Evolutionary conservation across 2,329 filamentous ascomycete genomes (phyloP).

Genomic region (Fusarium compactum): DNA sequence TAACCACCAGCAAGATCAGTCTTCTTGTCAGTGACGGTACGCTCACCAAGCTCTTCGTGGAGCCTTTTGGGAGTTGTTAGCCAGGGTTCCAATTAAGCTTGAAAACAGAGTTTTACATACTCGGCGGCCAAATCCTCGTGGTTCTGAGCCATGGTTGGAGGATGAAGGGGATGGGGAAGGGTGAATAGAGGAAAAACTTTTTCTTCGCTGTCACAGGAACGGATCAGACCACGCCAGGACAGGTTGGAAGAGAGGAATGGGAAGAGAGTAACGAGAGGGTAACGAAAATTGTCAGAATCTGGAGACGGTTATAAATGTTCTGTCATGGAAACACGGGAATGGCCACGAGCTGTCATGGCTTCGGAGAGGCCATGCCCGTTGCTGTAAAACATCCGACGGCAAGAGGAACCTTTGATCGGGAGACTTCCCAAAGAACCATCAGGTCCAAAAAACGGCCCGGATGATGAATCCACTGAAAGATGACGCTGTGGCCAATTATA

Average conservation of each 20-base stretch:
- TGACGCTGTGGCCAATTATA: slow-evolving; percentile 4
- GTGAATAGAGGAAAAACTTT: slow-evolving; percentile 9
- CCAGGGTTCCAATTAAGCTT: slow-evolving; percentile 19
- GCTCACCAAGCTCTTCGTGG: slow-evolving; percentile 46
- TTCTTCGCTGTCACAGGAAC: slow-evolving; percentile 20
- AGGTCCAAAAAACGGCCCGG: slow-evolving; percentile 31
- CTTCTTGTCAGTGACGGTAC: slow-evolving; percentile 40
- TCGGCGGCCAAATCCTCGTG: slow-evolving; percentile 52
- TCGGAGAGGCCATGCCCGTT: slow-evolving; percentile 24
- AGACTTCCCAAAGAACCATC: neutral
- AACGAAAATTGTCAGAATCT: slow-evolving; percentile 32
- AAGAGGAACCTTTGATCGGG: slow-evolving; percentile 37
- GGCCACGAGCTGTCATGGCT: slow-evolving; percentile 10
- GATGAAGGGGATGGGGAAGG: too few species aligned
- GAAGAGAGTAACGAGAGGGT: slow-evolving; percentile 14
- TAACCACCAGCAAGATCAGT: slow-evolving; percentile 44
- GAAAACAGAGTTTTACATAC: slow-evolving; percentile 44
- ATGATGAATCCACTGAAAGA: slow-evolving; percentile 25
- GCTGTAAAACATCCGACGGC: slow-evolving; percentile 38
- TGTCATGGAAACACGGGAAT: slow-evolving; percentile 28
- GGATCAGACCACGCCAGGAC: neutral
- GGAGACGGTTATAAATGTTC: slow-evolving; percentile 38
- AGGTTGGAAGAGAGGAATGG: slow-evolving; percentile 13
- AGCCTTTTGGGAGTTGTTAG: slow-evolving; percentile 43
- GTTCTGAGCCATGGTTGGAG: slow-evolving; percentile 49